Conservation (phyloP, 169 alveolate species). For the Eimeria acervulina region DNA sequence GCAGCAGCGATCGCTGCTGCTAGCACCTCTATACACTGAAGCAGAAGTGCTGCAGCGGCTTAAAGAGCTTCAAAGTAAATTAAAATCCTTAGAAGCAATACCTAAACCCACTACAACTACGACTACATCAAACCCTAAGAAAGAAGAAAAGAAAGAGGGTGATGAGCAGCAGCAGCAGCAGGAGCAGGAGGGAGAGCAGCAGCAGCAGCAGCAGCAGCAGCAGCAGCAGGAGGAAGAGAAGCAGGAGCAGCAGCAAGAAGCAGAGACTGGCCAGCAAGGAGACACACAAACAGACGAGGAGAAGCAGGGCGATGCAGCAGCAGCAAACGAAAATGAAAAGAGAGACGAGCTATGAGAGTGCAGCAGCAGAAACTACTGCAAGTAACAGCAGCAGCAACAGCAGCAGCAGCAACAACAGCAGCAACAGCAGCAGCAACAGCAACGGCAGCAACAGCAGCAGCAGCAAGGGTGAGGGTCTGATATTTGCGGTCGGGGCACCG, state of each 20-base stretch:
- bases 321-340: not conserved
- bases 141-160: not conserved
- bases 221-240: no score
- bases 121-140: no score
- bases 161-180: slow-evolving; percentile 30
- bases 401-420: slow-evolving; percentile 26
- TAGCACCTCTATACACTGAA: slow-evolving; percentile 69
- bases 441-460: slow-evolving; percentile 8
- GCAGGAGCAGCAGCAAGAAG: not conserved
- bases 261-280: not conserved
- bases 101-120: no score
- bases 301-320: not conserved
- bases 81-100: no score
- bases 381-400: not conserved
- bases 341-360: slow-evolving; percentile 53
- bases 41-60: slow-evolving; percentile 73
- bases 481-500: no score
- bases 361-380: no score
- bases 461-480: not conserved
- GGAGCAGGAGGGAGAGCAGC: not conserved
- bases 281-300: not conserved
- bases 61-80: slow-evolving; percentile 34
- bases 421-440: slow-evolving; percentile 28
- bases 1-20: not conserved
- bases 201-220: no score